Evolutionary conservation across 768 basidiomycete species (phyloP), one percentile per base, ranked within the genome.

Genomic region (Naganishia friedmannii): DNA sequence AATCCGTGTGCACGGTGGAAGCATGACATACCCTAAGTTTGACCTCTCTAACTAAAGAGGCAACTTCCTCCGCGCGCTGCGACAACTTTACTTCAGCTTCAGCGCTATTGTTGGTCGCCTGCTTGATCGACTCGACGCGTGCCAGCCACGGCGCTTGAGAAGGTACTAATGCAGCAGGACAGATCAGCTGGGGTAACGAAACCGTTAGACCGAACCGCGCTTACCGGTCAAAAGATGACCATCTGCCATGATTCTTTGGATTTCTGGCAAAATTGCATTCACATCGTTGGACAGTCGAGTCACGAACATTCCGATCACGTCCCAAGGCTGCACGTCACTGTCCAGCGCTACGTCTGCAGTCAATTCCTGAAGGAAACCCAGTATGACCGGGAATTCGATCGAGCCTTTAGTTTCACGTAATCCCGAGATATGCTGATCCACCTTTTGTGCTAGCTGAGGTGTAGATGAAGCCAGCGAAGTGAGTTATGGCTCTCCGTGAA

Each of bases 21-120:
- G 13, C 13, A 37, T 39, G 10, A 77, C 81, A 67, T 53, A 83
- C 83, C 74, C 84, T 78, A 23, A 87, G 82, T 78, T 90, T 90
- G 77, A 97, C 85, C 60, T 86, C 90, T 34, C 93, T 88, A 32
- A 89, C 86, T 48, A 98, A 87, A 9, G 89, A 89, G 76, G 92
- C 90, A 74, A 96, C 86, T 81, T 98, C 92, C 72, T 96, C 94
- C 72, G 88, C 90, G 28, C 96, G 85, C 71, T 91, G 89, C 2
- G 86, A 83, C 8, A 93, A 88, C 80, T 91, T 91, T 56, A 90
- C 87, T 77, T 97, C 95, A 0, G 94, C 93, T 77, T 96, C 95
- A 28, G 92, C 85, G 75, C 96, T 97, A 82, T 91, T 85, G 0
- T 92, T 90, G 1, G 89, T 86, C 57, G 85, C 88, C 0, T 90